Evolutionary conservation across 2,329 filamentous ascomycete genomes (phyloP).

Genomic region (Kalmusia sp.): DNA sequence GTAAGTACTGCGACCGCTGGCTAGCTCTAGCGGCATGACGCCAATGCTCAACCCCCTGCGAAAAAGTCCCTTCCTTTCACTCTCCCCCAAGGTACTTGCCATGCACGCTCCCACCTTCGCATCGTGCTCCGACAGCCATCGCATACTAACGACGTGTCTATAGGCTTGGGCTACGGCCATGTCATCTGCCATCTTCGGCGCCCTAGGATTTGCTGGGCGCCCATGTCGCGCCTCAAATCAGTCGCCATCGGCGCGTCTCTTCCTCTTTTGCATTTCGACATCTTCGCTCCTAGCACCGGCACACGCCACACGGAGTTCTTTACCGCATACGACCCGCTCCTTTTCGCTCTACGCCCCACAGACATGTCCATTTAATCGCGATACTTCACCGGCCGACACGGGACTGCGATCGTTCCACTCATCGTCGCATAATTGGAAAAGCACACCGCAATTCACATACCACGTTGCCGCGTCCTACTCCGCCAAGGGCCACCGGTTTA

Average conservation of each 20-base stretch:
- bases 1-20: slow-evolving; percentile 26
- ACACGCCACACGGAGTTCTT: slow-evolving; percentile 25
- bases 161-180: slow-evolving; percentile 47
- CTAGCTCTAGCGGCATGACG: slow-evolving; percentile 42
- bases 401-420: slow-evolving; percentile 40
- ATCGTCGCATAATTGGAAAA: slow-evolving; percentile 33
- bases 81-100: slow-evolving; percentile 31
- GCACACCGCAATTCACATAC: slow-evolving; percentile 44
- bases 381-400: slow-evolving; percentile 35
- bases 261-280: slow-evolving; percentile 41
- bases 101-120: slow-evolving; percentile 21
- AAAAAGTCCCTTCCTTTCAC: slow-evolving; percentile 34
- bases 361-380: slow-evolving; percentile 39
- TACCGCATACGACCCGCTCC: slow-evolving; percentile 21
- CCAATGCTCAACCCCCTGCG: slow-evolving; percentile 38
- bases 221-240: slow-evolving; percentile 26
- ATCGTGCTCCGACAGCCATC: slow-evolving; percentile 4
- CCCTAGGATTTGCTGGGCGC: slow-evolving; percentile 29
- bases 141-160: slow-evolving; percentile 28
- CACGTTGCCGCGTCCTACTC: slow-evolving; percentile 51
- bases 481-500: slow-evolving; percentile 47
- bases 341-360: slow-evolving; percentile 25
- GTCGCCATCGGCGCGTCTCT: slow-evolving; percentile 34
- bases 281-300: slow-evolving; percentile 33
- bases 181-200: slow-evolving; percentile 42